A percentile compares a stretch with the other conserved stretches of the same genome.
These are phyloP conservation scores for Conticribra guillardii DNA, from an alignment of 108 stramenopile species.

Conservation along the genomic window DNA sequence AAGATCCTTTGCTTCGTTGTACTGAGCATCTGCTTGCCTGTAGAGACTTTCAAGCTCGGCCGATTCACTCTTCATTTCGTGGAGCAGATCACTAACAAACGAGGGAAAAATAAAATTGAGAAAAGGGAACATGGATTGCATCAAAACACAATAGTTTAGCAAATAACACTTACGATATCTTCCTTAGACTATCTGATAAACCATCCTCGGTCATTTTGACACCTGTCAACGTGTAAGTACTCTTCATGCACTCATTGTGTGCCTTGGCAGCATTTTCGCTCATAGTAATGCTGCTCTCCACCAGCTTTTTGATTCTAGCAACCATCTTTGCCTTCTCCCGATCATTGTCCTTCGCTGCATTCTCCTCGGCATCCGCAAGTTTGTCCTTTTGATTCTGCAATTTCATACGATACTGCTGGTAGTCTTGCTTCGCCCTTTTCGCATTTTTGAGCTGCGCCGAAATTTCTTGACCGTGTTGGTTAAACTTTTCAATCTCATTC, in stretches of 20 bases:
- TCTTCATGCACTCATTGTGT: conserved; percentile 60
- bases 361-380: conserved; percentile 56
- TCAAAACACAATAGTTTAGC: background rate
- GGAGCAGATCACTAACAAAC: conserved; percentile 16
- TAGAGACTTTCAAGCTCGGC: conserved; percentile 32
- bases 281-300: conserved; percentile 41
- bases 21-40: conserved; percentile 29
- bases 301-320: conserved; percentile 51
- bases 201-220: conserved; percentile 61
- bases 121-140: background rate
- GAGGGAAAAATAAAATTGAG: background rate
- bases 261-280: conserved; percentile 56
- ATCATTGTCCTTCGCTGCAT: conserved; percentile 57
- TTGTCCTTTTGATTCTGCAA: conserved; percentile 59
- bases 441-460: conserved; percentile 37
- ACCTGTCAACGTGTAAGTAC: conserved; percentile 47
- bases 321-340: conserved; percentile 61
- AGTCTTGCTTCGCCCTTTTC: conserved; percentile 32
- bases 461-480: conserved; percentile 43
- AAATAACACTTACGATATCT: conserved; percentile 53
- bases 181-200: conserved; percentile 42
- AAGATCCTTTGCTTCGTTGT: conserved; percentile 26
- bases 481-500: conserved; percentile 29
- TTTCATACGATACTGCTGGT: conserved; percentile 41
- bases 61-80: conserved; percentile 28